phyloP scores from a whole-genome alignment of 2,329 filamentous ascomycete species.

The Fusarium kyushuense region DNA sequence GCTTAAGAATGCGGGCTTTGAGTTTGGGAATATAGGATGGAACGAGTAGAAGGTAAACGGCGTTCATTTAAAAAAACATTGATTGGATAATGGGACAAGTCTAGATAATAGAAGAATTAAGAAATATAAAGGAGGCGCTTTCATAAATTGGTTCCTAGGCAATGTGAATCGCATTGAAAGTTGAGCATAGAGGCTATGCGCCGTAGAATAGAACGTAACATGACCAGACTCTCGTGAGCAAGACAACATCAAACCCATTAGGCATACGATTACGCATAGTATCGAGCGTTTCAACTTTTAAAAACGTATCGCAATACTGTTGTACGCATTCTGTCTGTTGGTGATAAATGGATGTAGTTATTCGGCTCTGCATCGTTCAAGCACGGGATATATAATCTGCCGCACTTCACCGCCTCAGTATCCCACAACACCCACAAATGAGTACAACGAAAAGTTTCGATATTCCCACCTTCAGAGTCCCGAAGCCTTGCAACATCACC shows the following conservation, averaged over 20 bases:
- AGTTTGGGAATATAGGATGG: not conserved
- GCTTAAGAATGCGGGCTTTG: not conserved
- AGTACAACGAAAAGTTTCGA: slow-evolving; percentile 57
- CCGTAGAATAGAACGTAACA: not conserved
- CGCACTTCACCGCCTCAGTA: slow-evolving; percentile 52
- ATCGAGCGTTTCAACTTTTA: not conserved
- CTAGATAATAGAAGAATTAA: not conserved
- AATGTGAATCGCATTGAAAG: not conserved
- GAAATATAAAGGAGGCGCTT: not conserved
- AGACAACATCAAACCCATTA: not conserved
- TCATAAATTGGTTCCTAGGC: not conserved
- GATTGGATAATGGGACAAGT: not conserved
- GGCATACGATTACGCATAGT: not conserved
- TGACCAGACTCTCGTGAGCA: not conserved
- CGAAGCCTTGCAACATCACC: slow-evolving; percentile 47
- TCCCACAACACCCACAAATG: slow-evolving; percentile 62
- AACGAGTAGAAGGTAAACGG: slow-evolving; percentile 6
- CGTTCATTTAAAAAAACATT: slow-evolving; percentile 18
- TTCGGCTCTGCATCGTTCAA: slow-evolving; percentile 6
- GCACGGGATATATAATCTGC: slow-evolving; percentile 51
- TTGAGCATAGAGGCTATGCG: not conserved
- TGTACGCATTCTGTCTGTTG: not conserved
- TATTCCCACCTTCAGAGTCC: slow-evolving; percentile 54
- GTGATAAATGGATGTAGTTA: slow-evolving; percentile 20
- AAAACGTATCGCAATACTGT: not conserved